Evolutionary conservation across 495 filamentous ascomycete genomes (phyloP), one percentile per base, ranked within the genome.

Genomic region (Hyaloscypha variabilis): DNA sequence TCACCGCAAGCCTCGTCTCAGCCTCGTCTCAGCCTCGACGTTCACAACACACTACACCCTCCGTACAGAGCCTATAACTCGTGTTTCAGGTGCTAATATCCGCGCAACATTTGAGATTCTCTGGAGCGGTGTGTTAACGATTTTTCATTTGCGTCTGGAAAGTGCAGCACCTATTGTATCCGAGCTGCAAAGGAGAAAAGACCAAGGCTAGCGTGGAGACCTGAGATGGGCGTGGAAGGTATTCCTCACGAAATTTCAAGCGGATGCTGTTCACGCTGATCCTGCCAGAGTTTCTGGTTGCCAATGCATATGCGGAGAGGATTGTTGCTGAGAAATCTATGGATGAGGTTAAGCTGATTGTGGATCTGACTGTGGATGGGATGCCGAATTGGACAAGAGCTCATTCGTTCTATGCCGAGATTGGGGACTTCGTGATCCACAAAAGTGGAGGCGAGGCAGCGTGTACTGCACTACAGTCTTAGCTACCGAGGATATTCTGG

Each of bases 371-470:
- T 2, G 29, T 54, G n/a, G n/a, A 42, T 39, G 70, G 55, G 69
- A 31, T 62, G 19, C 26, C 57, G 2, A 28, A 68, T 14, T 79
- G 76, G 78, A 73, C 70, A 11, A 59, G 72, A 58, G 70, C 69
- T 25, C 78, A 80, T 61, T 69, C 72, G 1, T 77, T 72, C 62
- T 76, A 74, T 62, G 77, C 78, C n/a, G 75, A 79, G 46, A 77
- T 79, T 74, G 76, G 78, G 8, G 77, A 76, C 8, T 79, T 79
- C 58, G 46, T 74, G 3, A 56, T 79, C 19, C 51, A 14, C 21
- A 4, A 11, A 2, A 2, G 25, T 10, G 26, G 23, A 24, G 23
- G 3, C 10, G 14, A n/a, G n/a, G 26, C 5, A 53, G 2, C 2
- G 25, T 10, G 26, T 11, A 53, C n/a, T n/a, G n/a, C 2, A 53